phyloP scores from a whole-genome alignment of 371 early-diverging fungal genomes.

The Syncephalastrum racemosum region DNA sequence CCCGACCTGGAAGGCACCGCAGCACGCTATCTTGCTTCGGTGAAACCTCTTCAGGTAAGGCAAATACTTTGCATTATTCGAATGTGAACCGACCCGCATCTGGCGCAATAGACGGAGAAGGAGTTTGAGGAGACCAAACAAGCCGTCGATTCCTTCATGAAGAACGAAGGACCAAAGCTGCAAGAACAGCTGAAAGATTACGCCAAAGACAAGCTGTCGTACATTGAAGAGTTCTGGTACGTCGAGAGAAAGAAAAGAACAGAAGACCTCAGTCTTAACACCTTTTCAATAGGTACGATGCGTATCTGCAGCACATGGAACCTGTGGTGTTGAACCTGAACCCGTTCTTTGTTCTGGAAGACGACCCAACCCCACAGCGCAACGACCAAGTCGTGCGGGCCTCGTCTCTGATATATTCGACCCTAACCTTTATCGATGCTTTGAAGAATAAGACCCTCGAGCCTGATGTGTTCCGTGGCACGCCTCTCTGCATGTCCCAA shows the following conservation, averaged over 20 bases:
- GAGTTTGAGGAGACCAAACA: conserved; percentile 65
- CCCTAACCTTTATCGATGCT: conserved; percentile 52
- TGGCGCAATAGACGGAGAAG: conserved; percentile 31
- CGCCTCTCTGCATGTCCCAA: conserved; percentile 69
- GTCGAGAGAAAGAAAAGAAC: not conserved
- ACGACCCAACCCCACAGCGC: conserved; percentile 52
- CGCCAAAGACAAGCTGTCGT: conserved; percentile 56
- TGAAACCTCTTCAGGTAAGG: conserved; percentile 74
- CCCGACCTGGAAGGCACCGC: conserved; percentile 84
- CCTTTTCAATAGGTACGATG: conserved; percentile 42
- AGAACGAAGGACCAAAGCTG: conserved; percentile 72
- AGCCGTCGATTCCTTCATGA: conserved; percentile 69
- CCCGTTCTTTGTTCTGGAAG: conserved; percentile 53
- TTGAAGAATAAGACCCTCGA: conserved; percentile 50
- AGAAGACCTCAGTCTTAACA: not conserved
- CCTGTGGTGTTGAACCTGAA: conserved; percentile 54
- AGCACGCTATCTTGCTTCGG: conserved; percentile 68
- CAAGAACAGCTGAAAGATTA: conserved; percentile 75
- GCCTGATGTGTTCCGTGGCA: conserved; percentile 66
- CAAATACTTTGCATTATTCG: no score
- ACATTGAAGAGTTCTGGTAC: conserved; percentile 61
- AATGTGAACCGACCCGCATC: not conserved
- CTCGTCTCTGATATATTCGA: conserved; percentile 52
- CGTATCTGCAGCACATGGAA: conserved; percentile 45
- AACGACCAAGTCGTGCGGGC: conserved; percentile 54